Evolutionary conservation across 306 rosid genomes (phyloP).

Genomic region (Hippophae gyantsensis): DNA sequence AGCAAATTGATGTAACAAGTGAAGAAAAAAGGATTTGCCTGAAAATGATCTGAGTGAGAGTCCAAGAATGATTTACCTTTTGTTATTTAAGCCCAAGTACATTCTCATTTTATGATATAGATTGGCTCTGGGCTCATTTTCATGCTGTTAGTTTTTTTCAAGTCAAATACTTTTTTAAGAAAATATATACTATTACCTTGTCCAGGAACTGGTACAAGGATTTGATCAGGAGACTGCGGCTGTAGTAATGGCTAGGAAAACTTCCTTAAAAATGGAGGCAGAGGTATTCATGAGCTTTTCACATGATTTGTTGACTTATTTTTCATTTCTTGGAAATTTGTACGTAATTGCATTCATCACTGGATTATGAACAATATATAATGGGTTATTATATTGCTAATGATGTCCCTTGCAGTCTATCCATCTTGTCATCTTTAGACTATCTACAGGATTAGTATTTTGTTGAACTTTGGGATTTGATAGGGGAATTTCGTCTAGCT

Average conservation of each 20-base stretch:
- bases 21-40: no score
- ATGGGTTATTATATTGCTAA: neutral
- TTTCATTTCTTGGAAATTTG: neutral
- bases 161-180: slow-evolving; percentile 5
- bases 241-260: slow-evolving; percentile 82
- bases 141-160: slow-evolving; percentile 3
- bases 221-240: slow-evolving; percentile 99
- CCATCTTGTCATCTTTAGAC: no score
- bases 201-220: slow-evolving; percentile 90
- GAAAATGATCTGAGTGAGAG: no score
- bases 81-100: no score
- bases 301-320: slow-evolving; percentile 11
- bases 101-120: no score
- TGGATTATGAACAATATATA: neutral
- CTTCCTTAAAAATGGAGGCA: slow-evolving; percentile 87
- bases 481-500: no score
- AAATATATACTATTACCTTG: slow-evolving; percentile 9
- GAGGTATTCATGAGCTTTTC: slow-evolving; percentile 46
- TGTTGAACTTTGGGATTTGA: no score
- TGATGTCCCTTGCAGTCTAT: no score
- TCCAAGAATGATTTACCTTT: no score
- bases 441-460: no score
- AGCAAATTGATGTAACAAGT: no score
- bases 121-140: no score
- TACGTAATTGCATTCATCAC: neutral